Conservation (phyloP, 2,329 filamentous ascomycete species). For the Trichoderma sp. region DNA sequence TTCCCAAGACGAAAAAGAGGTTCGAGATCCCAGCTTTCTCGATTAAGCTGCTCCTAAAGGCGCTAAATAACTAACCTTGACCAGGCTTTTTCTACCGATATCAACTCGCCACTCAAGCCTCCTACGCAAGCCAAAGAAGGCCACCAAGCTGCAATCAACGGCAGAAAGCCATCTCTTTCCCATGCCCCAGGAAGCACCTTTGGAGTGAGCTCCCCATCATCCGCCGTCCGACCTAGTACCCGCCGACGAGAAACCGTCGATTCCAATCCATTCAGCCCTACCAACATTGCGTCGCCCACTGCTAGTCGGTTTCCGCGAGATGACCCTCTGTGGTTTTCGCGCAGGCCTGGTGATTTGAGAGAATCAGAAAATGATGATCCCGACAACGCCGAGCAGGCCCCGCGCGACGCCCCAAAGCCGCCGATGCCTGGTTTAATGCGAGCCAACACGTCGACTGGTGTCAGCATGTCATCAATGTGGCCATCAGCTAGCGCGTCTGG, state of each 20-base stretch:
- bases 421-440: constrained; percentile 50
- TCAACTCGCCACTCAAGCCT: constrained; percentile 91
- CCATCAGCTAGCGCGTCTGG: constrained; percentile 55
- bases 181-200: constrained; percentile 63
- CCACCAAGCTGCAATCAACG: constrained; percentile 56
- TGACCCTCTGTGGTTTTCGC: constrained; percentile 57
- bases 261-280: constrained; percentile 58
- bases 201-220: constrained; percentile 69
- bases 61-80: constrained; percentile 24
- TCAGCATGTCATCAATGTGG: constrained; percentile 45
- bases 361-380: constrained; percentile 55
- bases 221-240: constrained; percentile 65
- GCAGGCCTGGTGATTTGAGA: constrained; percentile 52
- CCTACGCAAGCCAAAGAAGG: constrained; percentile 70
- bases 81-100: constrained; percentile 79
- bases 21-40: constrained; percentile 32
- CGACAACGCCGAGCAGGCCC: constrained; percentile 34
- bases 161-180: constrained; percentile 81
- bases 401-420: constrained; percentile 33
- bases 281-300: constrained; percentile 59
- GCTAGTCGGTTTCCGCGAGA: constrained; percentile 59
- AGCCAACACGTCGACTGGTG: constrained; percentile 51
- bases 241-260: constrained; percentile 80
- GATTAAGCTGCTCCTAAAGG: not conserved
- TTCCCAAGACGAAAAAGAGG: constrained; percentile 59